phyloP scores from a whole-genome alignment of 495 filamentous ascomycete genomes.

The Emericellopsis terricola region DNA sequence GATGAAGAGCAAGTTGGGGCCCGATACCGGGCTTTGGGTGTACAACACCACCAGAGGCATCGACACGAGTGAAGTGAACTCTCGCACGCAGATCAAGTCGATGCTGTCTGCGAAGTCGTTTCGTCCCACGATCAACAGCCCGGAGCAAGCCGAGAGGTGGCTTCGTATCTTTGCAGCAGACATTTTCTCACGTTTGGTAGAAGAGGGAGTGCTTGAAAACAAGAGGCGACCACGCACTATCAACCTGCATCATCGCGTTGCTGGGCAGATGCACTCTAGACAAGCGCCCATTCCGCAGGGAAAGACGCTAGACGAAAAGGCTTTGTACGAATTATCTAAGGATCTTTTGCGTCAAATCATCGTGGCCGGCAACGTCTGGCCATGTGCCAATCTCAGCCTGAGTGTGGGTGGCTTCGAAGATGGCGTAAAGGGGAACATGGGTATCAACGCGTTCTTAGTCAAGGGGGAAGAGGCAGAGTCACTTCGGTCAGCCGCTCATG shows the following conservation, averaged over 20 bases:
- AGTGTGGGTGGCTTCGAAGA: slow-evolving; percentile 86
- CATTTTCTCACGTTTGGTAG: slow-evolving; percentile 74
- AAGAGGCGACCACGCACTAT: slow-evolving; percentile 72
- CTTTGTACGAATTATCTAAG: slow-evolving; percentile 63
- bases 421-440: slow-evolving; percentile 60
- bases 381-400: slow-evolving; percentile 68
- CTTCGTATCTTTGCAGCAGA: slow-evolving; percentile 83
- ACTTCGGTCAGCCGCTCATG: slow-evolving; percentile 1
- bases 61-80: slow-evolving; percentile 75
- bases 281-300: slow-evolving; percentile 64
- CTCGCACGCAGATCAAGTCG: slow-evolving; percentile 84
- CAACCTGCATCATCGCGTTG: slow-evolving; percentile 62
- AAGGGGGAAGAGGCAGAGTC: slow-evolving; percentile 57
- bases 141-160: slow-evolving; percentile 77
- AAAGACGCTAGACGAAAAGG: slow-evolving; percentile 46
- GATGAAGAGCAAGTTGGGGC: slow-evolving; percentile 60
- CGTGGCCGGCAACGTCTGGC: slow-evolving; percentile 65
- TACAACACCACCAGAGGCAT: slow-evolving; percentile 74
- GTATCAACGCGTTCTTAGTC: slow-evolving; percentile 70
- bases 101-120: slow-evolving; percentile 99
- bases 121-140: slow-evolving; percentile 58
- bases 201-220: slow-evolving; percentile 83
- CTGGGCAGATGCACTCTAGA: slow-evolving; percentile 50
- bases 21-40: slow-evolving; percentile 78
- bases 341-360: slow-evolving; percentile 58